Evolutionary conservation across 2,329 filamentous ascomycete species (phyloP), one percentile per base, ranked within the genome.

Genomic region (Byssothecium circinans): DNA sequence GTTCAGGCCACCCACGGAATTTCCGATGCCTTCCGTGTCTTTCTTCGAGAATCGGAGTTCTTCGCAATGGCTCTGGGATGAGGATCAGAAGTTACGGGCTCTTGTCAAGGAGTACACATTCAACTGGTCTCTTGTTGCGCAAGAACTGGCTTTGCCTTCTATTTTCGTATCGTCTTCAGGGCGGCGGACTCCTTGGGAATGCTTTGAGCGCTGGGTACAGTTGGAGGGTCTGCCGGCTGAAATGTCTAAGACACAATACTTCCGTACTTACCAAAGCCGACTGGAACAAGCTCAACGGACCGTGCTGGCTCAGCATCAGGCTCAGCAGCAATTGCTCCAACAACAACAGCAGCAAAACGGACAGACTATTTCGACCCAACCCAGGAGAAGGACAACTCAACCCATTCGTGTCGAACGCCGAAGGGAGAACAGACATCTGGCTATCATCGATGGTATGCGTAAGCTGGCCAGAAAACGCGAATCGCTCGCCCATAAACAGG

Each of bases 391-490:
- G 22, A 95, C 89, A 0, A 84, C 86, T 0, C 78, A 81, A 48
- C 91, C 92, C 2, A 75, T 94, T 25, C 82, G 89, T 42, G 92
- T 99, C 5, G 92, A 97, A 64, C 84, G 91, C 52, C 84, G 91
- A 46, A 85, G 89, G 55, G 89, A 90, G 54, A 88, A 91, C 53
- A 89, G 91, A 64, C 89, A 96, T 64, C 77, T 97, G 47, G 88
- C 88, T 37, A 80, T 97, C 61, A 86, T 99, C 57, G 92, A 97
- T 71, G 89, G 89, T 2, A 96, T 97, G 89, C 84, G 91, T 34
- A 99, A 97, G 69, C 72, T 96, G 39, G 91, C 91, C 1, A 95
- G 96, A 78, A 97, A 96, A 73, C 84, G 92, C 20, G 94, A 99
- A 73, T 87, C 88, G 10, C 81, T 83, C 20, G 76, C 84, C 22